Evolutionary conservation across 352 stramenopile genomes (phyloP), one percentile per base, ranked within the genome.

Genomic region (Phytophthora uliginosa): DNA sequence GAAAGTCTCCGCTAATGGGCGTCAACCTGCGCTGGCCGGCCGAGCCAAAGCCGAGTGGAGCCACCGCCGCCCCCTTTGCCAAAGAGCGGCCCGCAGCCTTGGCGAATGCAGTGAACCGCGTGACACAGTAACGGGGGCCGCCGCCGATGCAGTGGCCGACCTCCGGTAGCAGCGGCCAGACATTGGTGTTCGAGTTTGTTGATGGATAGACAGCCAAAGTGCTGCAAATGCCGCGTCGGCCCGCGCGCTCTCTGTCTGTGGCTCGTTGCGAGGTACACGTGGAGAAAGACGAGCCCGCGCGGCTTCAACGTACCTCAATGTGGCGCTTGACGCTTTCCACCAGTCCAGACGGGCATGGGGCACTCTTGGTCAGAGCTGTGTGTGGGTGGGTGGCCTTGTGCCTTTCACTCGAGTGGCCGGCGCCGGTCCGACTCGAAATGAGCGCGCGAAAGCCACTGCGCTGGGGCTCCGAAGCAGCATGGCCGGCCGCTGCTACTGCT

Each of bases 221-320:
- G 15, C 65, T 18, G 47, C 56, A 58, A 42, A 24, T 7, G 34
- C 20, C n/a, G 20, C 36, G 48, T 48, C 63, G 38, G 40, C 34
- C 38, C 13, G 38, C 38, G 38, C 38, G 31, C 60, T 63, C 66
- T 73, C 58, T 53, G 61, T 36, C 38, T 45, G 66, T 63, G 67
- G 56, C 56, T 63, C 28, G 60, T 53, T 61, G 15, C 33, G 38
- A 45, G 42, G 42, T 51, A 51, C 42, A 51, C 20, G 42, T 24
- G 59, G 66, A 60, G 66, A 74, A 38, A 74, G 53, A 74, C 59
- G 53, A 69, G 66, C 60, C 60, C 5, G 4, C 5, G 40, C 51
- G 53, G 66, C 66, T 74, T 74, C 66, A 74, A 74, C 66, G 66
- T 73, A 22, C 28, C 33, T 34, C 60, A 70, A 74, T 56, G 60